Evolutionary conservation across 1,139 yeast species (phyloP), one percentile per base, ranked within the genome.

Genomic region (Eremothecium coryli): DNA sequence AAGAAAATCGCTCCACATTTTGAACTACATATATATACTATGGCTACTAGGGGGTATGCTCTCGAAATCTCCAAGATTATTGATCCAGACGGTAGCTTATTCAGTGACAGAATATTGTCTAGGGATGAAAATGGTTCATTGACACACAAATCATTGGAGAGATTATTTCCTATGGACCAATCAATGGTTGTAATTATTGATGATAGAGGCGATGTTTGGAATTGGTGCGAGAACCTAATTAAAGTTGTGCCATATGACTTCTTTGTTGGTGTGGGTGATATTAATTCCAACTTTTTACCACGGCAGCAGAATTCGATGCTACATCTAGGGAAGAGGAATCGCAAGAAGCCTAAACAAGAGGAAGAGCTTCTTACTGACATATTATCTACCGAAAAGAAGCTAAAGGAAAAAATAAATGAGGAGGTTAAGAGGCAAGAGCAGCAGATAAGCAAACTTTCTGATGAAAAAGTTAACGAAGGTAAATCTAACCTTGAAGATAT

Each of bases 141-240:
- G 43, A 80, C 94, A 3, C 95, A 84, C 48, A 93, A 93, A 54
- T 84, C 90, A 29, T 65, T 93, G 42, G 79, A 82, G 50, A 66
- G 98, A 41, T 64, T 93, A 34, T 93, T 93, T 53, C 99, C 98
- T 0, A 94, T 90, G 3, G 95, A 90, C 44, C 94, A 94, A 24
- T 79, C 93, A 11, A 82, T 90, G 95, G 98, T 90, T 29, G 93
- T 85, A 2, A 80, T 90, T 30, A 90, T 90, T 41, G 99, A 90
- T 58, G 99, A 90, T 56, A 72, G 99, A 56, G 98, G 97, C 4
- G 99, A 90, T 57, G 98, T 90, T 8, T 90, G 99, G 99, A 85
- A 82, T 53, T 90, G 98, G 98, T 84, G 86, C 45, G 78, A 82
- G 17, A 88, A 90, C 55, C 65, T 90, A 45, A 75, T 90, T 40